Conservation (phyloP, 169 alveolate genomes). For the Cyclospora cayetanensis region DNA sequence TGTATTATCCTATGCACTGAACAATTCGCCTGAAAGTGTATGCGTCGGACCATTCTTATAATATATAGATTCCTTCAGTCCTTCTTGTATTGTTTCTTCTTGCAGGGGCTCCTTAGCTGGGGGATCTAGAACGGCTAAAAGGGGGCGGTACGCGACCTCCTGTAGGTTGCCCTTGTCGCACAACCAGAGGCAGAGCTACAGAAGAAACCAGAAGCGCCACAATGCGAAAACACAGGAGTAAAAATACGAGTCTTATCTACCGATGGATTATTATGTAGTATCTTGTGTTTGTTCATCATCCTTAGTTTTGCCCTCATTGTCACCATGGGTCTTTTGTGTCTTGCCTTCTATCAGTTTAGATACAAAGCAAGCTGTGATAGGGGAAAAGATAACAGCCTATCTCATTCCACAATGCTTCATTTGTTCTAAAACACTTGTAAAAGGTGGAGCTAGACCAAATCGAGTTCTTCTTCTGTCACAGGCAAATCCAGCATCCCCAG, state of each 20-base stretch:
- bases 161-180: constrained; percentile 43
- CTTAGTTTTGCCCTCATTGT: too few relatives aligned
- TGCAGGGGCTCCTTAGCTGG: not conserved
- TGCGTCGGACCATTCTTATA: not conserved
- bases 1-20: not conserved
- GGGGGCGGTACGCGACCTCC: constrained; percentile 13
- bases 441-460: too few relatives aligned
- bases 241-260: too few relatives aligned
- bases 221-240: not conserved
- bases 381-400: too few relatives aligned
- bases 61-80: not conserved
- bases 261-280: too few relatives aligned
- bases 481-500: constrained; percentile 16
- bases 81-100: not conserved
- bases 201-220: not conserved
- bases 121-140: not conserved
- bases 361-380: too few relatives aligned
- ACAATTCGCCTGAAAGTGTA: not conserved
- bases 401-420: too few relatives aligned
- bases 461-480: not conserved
- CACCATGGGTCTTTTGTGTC: too few relatives aligned
- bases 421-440: too few relatives aligned
- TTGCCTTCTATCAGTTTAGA: too few relatives aligned
- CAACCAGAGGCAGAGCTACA: constrained; percentile 2
- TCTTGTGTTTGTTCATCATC: too few relatives aligned